Conservation (phyloP, 2,329 filamentous ascomycete genomes). For the Colletotrichum scovillei region DNA sequence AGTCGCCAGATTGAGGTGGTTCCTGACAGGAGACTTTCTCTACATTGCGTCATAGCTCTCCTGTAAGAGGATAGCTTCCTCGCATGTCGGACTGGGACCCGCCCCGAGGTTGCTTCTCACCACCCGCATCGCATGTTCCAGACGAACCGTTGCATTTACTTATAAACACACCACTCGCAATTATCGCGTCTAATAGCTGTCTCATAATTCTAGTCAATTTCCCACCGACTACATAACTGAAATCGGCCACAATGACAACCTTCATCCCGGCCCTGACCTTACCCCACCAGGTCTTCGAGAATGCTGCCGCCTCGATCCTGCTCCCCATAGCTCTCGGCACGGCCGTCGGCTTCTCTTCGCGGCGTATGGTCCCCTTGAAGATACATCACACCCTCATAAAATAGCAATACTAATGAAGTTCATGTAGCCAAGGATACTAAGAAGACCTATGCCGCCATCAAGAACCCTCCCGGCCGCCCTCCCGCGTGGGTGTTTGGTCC, state of each 20-base stretch:
- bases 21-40: neutral
- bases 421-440: constrained; percentile 65
- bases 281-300: constrained; percentile 76
- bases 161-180: neutral
- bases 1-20: neutral
- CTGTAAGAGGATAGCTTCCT: constrained; percentile 20
- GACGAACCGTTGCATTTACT: neutral
- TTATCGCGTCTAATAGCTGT: neutral
- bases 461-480: constrained; percentile 74
- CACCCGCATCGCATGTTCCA: constrained; percentile 28
- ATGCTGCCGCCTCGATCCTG: constrained; percentile 78
- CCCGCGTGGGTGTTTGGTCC: constrained; percentile 73
- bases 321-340: constrained; percentile 80
- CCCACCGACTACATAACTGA: neutral
- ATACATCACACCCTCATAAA: neutral
- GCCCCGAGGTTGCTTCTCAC: constrained; percentile 19
- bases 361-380: constrained; percentile 62
- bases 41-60: constrained; percentile 32
- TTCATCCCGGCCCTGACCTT: constrained; percentile 83
- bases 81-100: constrained; percentile 33
- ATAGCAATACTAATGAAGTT: neutral
- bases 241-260: constrained; percentile 73
- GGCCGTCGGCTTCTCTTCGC: constrained; percentile 76
- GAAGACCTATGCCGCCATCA: constrained; percentile 72
- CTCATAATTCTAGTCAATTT: neutral